Conservation (phyloP, 345 rosid species). For the Sonneratia caseolaris region DNA sequence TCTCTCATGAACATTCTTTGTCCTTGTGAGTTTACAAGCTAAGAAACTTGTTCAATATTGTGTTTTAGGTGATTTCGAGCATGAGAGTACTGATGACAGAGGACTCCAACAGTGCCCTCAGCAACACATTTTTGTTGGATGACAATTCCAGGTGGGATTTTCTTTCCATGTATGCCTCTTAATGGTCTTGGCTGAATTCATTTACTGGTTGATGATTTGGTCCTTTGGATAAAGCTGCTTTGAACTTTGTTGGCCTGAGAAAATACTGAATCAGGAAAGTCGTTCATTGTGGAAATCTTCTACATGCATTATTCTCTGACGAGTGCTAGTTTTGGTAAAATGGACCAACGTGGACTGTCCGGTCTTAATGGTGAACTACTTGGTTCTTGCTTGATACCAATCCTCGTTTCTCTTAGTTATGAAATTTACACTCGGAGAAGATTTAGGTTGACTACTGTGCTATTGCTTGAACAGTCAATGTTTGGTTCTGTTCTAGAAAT, state of each 20-base stretch:
- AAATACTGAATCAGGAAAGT: background rate
- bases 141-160: slow-evolving; percentile 74
- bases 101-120: slow-evolving; percentile 73
- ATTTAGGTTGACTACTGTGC: background rate
- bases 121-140: slow-evolving; percentile 90
- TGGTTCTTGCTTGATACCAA: background rate
- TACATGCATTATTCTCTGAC: background rate
- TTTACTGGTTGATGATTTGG: background rate
- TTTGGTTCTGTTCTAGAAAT: background rate
- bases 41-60: slow-evolving; percentile 3
- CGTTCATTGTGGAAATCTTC: background rate
- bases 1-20: background rate
- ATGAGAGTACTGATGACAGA: slow-evolving; percentile 97
- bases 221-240: no score
- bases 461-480: background rate
- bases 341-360: background rate
- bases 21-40: slow-evolving; percentile 5
- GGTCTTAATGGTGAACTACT: background rate
- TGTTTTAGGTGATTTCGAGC: slow-evolving; percentile 78
- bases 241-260: background rate
- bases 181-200: background rate
- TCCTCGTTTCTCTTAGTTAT: background rate
- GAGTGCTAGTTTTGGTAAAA: no score
- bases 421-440: background rate
- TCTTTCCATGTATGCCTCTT: background rate